Percentiles rank a stretch among this genome's conserved stretches.
Evolutionary conservation across 1,284 basidiomycete genomes (phyloP).

Genomic region (Thecaphora frezii): DNA sequence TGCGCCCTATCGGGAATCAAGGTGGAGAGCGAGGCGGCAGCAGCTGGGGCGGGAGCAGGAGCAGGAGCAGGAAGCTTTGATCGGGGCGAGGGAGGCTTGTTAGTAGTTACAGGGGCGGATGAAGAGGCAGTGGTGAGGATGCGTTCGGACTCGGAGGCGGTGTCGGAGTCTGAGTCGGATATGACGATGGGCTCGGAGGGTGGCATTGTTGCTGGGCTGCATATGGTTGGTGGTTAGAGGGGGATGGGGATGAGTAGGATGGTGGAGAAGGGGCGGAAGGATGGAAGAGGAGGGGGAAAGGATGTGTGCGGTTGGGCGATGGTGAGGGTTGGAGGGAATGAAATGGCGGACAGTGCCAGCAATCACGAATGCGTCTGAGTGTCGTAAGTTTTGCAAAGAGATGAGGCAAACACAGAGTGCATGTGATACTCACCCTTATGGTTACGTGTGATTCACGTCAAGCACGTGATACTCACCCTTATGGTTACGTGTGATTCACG

Average conservation of each 20-base stretch:
- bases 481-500: too few species aligned
- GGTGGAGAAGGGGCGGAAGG: too few species aligned
- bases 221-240: not conserved
- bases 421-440: too few species aligned
- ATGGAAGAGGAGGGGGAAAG: not conserved
- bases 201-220: not conserved
- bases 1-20: slow-evolving; percentile 40
- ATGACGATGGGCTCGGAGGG: slow-evolving; percentile 19
- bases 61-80: not conserved
- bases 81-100: not conserved
- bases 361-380: too few species aligned
- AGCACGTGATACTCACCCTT: too few species aligned
- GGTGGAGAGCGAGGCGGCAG: slow-evolving; percentile 2
- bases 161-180: slow-evolving; percentile 11
- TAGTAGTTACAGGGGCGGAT: too few species aligned
- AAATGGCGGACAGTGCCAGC: too few species aligned
- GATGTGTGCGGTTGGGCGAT: too few species aligned
- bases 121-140: not conserved
- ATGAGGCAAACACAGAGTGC: too few species aligned
- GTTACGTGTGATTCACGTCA: too few species aligned
- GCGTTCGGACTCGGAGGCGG: slow-evolving; percentile 6
- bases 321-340: too few species aligned
- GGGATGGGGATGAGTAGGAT: not conserved
- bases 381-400: too few species aligned
- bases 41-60: not conserved